These are phyloP conservation scores for Neospermospora avenae DNA, from an alignment of 2,329 filamentous ascomycete species.

Conservation along the genomic window DNA sequence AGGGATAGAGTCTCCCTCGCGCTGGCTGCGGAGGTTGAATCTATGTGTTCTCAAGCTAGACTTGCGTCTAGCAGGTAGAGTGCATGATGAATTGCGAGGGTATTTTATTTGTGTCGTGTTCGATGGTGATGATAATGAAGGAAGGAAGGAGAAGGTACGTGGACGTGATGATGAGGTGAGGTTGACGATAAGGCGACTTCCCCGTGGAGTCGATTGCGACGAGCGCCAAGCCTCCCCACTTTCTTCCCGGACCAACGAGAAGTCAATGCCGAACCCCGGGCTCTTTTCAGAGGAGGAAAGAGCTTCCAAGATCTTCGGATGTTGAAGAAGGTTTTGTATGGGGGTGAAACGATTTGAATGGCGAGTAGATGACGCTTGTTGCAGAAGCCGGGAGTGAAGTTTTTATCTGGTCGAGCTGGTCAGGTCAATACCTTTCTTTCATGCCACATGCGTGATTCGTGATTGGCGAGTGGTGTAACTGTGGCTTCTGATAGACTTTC, in stretches of 20 bases:
- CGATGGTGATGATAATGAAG: neutral
- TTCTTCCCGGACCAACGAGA: neutral
- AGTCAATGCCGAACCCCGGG: neutral
- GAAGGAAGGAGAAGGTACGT: neutral
- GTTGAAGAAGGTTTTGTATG: neutral
- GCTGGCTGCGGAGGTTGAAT: slow-evolving; percentile 44
- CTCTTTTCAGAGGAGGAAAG: neutral
- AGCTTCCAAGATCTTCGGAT: neutral
- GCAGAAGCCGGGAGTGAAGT: neutral
- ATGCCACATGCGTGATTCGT: neutral
- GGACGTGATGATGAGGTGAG: neutral
- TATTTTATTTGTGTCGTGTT: slow-evolving; percentile 12
- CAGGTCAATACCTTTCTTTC: no score
- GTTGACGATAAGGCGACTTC: slow-evolving; percentile 2
- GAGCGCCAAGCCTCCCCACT: neutral
- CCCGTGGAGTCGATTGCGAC: neutral
- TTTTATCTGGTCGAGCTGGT: neutral
- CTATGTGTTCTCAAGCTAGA: slow-evolving; percentile 42
- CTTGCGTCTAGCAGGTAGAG: slow-evolving; percentile 43
- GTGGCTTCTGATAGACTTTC: no score
- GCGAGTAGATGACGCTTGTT: neutral
- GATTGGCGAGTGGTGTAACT: neutral
- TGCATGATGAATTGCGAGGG: slow-evolving; percentile 25
- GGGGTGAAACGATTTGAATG: neutral
- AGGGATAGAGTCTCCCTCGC: slow-evolving; percentile 42